Evolutionary conservation across 2,329 filamentous ascomycete genomes (phyloP).

Genomic region (Davidsoniella australis): DNA sequence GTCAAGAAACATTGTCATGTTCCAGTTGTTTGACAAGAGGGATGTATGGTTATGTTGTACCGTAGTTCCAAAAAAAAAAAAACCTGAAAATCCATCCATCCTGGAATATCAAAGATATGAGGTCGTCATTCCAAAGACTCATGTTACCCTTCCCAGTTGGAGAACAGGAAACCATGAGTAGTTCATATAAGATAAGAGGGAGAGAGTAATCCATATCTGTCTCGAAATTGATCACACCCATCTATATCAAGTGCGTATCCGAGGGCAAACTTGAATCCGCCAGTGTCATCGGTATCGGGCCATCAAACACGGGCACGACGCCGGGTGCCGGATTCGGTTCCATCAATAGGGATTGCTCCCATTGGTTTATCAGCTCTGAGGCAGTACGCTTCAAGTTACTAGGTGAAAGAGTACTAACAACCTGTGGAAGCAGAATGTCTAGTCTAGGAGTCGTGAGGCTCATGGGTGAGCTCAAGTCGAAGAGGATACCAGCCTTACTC

Average conservation of each 20-base stretch:
- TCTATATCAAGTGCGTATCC: no score
- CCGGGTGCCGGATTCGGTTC: not conserved
- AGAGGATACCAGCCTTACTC: not conserved
- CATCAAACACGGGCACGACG: not conserved
- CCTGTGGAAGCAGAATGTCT: conserved; percentile 17
- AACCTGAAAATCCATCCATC: not conserved
- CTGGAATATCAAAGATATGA: not conserved
- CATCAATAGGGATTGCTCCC: not conserved
- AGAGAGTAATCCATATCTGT: no score
- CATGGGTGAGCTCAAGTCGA: no score
- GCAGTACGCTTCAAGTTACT: conserved; percentile 16
- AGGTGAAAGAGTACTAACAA: conserved; percentile 18
- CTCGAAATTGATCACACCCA: no score
- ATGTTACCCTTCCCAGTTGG: not conserved
- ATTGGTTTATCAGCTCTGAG: not conserved
- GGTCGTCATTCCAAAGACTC: not conserved
- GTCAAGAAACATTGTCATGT: no score
- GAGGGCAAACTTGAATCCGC: not conserved
- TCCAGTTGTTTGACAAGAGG: no score
- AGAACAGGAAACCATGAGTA: no score
- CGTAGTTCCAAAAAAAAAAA: not conserved
- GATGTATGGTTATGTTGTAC: not conserved
- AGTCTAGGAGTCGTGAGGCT: not conserved
- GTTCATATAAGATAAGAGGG: no score
- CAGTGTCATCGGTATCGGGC: not conserved